Evolutionary conservation across 2,329 filamentous ascomycete genomes (phyloP), one percentile per base, ranked within the genome.

Genomic region (Fusarium tjaetaba): DNA sequence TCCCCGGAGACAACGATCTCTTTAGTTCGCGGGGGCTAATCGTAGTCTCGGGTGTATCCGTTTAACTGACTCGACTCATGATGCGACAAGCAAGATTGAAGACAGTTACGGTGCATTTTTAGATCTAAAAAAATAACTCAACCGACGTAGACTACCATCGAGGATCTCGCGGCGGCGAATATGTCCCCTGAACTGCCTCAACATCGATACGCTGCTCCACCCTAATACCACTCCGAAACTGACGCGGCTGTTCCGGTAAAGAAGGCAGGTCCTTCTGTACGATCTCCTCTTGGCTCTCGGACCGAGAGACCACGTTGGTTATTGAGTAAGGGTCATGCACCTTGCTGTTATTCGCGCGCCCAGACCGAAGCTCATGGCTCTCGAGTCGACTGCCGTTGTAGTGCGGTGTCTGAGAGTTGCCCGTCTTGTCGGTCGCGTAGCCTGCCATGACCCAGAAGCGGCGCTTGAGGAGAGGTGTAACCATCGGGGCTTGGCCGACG

Each of bases 401-500:
- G 22, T 63, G 53, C 2, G 61, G 30, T 14, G n/a, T 32, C 39
- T 52, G 42, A 4, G 58, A 69, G 4, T 22, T 20, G 4, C 49
- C 43, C 0, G 43, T 6, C 8, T 24, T 62, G 2, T 53, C 32
- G 0, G 65, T 60, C 7, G 34, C 48, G 26, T 66, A 56, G 10
- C 65, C 51, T 0, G 53, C 45, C 22, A 51, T n/a, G 2, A 45
- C 39, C 79, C 79, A 80, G 59, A 80, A 80, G 13, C 70, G 72
- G 13, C 70, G 75, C 36, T 66, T 76, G 38, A 78, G 63, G 2
- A 79, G 65, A 1, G 82, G 81, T 4, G 76, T 74, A 1, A 83
- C 72, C 73, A 84, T 81, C 5, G 82, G 81, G 1, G 81, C 79
- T 49, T 84, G 80, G 9, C 80, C 81, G 5, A 83, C 80, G 4